Base-by-base conservation (phyloP, 768 basidiomycete species). In the Agaricus bisporus region DNA sequence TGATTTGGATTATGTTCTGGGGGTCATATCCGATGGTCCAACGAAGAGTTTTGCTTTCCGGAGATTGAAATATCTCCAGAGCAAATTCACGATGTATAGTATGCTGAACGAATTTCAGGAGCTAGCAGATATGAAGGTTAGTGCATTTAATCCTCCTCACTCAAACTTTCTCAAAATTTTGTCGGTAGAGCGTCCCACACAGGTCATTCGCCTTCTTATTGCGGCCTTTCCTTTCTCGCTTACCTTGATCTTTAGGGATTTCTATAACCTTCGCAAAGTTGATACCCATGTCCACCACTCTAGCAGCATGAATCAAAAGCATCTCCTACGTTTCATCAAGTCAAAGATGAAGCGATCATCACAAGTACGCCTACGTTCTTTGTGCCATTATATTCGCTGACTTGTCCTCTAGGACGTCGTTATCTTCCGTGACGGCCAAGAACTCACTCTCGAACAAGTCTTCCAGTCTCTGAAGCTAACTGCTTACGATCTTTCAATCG, bases 221-320 rank as follows among this genome's bases (percentile, higher is more conserved):
- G 22, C 25, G 5, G 25, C 14, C 11, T 20, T 42, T 4, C 28
- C 6, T 25, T 15, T 10, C 3, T 53, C 22, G 42, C 54, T 25
- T 39, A 41, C 9, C 20, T 32, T 25, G 25, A 18, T 26, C 10
- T 55, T n/a, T 64, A 95, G 95, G 56, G 97, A 99, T 70, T 98
- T 99, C 61, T 99, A 99, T 71, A 99, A 99, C 66, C 77, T 93
- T 48, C 85, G 97, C 22, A 99, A 99, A 67, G 97, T 99, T 56
- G 97, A 99, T 65, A 99, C 97, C 7, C 97, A 99, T 68, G 91
- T 99, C 26, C 97, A 99, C 63, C 92, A 98, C 66, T 95, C 95
- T 3, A 97, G 95, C 56, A 91, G 91, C 70, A 98, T 98, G 95
- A 99, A 99, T 66, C 97, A 99, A 69, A 99, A 99, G 68, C 97